phyloP scores from a whole-genome alignment of 164 flowering plant species.

The Magnolia officinalis region DNA sequence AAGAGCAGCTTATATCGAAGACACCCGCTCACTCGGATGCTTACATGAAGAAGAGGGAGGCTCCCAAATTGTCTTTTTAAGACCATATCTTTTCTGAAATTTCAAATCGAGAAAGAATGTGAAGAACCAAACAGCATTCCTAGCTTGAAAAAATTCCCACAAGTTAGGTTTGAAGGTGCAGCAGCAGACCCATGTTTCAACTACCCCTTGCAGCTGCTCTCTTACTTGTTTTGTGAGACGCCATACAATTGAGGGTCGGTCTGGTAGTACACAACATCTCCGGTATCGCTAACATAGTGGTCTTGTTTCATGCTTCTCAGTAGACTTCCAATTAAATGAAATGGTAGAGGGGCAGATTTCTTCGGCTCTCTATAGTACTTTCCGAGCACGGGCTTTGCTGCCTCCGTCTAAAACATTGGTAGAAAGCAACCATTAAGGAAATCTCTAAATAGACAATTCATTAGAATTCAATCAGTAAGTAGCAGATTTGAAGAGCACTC shows the following conservation, averaged over 20 bases:
- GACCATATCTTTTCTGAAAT: background rate
- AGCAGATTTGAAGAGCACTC: constrained; percentile 5
- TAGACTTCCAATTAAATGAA: constrained; percentile 38
- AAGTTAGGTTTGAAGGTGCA: background rate
- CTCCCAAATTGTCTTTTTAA: background rate
- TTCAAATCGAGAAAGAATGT: background rate
- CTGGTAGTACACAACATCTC: constrained; percentile 56
- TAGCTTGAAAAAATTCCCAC: background rate
- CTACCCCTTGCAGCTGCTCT: constrained; percentile 2
- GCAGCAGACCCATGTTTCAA: background rate
- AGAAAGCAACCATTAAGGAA: background rate
- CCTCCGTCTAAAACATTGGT: constrained; percentile 37
- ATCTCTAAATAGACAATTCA: background rate
- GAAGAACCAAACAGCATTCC: background rate
- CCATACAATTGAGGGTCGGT: constrained; percentile 30
- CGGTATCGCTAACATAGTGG: constrained; percentile 51
- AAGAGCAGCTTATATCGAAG: no score
- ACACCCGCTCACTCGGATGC: background rate
- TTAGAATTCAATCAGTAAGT: background rate
- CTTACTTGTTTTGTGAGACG: constrained; percentile 16
- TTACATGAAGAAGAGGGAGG: background rate
- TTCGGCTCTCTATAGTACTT: constrained; percentile 57
- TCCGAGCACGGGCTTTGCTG: constrained; percentile 57
- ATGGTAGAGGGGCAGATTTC: constrained; percentile 53
- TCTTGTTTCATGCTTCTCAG: constrained; percentile 42